Base-by-base conservation (phyloP, 2,329 filamentous ascomycete species). In the Neurospora sp. region DNA sequence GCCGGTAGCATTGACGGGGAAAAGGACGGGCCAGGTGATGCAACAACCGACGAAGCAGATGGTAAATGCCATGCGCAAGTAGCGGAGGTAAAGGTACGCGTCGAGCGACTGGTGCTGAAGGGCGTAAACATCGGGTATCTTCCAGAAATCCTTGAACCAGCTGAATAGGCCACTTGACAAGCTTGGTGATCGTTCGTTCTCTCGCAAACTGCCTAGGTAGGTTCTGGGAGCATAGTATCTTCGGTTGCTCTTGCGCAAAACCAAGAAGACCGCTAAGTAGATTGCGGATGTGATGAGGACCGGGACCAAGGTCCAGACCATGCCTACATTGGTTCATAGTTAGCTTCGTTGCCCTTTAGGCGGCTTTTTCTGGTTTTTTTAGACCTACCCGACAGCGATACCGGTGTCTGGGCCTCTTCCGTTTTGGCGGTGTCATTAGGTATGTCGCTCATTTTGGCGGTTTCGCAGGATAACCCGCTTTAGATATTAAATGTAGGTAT, bases 91-190 rank as follows among this genome's bases (percentile, higher is more conserved):
- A 68, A 98, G 89, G 80, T 95, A 98, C 39, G 91, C 92, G 78
- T 99, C 95, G 73, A 99, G 87, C 0, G 93, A 96, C 78, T 95
- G 93, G 82, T 97, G 93, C 76, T 96, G 92, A 28, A 98, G 87
- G 36, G 94, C 88, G 77, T 92, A 93, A 52, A 89, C 89, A 78
- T 98, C 94, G 3, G 86, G 86, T 62, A 87, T 85, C 75, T 85
- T 86, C 82, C 87, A 90, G 80, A 93, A 91, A 13, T 85, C 82
- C 10, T 81, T 80, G 70, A 93, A 79, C 91, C 91, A 93, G 74
- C 90, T 87, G 75, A 91, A 82, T 66, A 89, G 78, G 69, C 90
- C 90, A 36, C 78, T 83, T 3, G 90, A 87, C 0, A 90, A 82
- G 1, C 82, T 77, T 28, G 88, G 88, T 13, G 86, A 87, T 40